These are phyloP conservation scores for Corymbia maculata DNA, from an alignment of 345 rosid genomes.

Conservation along the genomic window DNA sequence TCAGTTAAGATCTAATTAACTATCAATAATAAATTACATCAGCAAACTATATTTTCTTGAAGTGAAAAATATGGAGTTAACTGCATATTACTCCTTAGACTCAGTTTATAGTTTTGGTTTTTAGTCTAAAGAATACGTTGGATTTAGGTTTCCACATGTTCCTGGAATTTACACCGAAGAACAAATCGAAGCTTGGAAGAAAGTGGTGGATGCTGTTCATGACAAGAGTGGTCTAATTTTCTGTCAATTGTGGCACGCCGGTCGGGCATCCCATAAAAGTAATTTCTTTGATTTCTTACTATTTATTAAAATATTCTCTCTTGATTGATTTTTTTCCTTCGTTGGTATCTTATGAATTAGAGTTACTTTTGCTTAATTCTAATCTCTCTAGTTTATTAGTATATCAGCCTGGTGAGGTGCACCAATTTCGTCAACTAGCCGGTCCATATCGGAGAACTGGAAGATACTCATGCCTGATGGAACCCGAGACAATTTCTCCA, in stretches of 20 bases:
- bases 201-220: conserved; percentile 12
- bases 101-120: background rate
- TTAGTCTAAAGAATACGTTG: background rate
- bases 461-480: background rate
- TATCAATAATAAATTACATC: background rate
- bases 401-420: background rate
- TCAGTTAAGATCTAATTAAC: background rate
- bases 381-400: background rate
- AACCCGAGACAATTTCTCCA: background rate
- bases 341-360: background rate
- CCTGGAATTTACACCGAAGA: conserved; percentile 13
- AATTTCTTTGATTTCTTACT: background rate
- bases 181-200: conserved; percentile 14
- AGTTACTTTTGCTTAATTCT: background rate
- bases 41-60: too few species aligned
- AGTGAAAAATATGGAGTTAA: too few species aligned
- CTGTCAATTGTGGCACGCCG: conserved; percentile 13
- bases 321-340: too few species aligned
- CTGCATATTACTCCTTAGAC: background rate
- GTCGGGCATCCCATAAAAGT: conserved; percentile 4
- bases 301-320: background rate
- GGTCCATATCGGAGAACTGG: background rate
- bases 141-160: background rate
- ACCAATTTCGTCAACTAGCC: background rate
- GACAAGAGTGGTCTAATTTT: conserved; percentile 11